phyloP scores from a whole-genome alignment of 2,329 filamentous ascomycete genomes.

The Clarireedia monteithiana region DNA sequence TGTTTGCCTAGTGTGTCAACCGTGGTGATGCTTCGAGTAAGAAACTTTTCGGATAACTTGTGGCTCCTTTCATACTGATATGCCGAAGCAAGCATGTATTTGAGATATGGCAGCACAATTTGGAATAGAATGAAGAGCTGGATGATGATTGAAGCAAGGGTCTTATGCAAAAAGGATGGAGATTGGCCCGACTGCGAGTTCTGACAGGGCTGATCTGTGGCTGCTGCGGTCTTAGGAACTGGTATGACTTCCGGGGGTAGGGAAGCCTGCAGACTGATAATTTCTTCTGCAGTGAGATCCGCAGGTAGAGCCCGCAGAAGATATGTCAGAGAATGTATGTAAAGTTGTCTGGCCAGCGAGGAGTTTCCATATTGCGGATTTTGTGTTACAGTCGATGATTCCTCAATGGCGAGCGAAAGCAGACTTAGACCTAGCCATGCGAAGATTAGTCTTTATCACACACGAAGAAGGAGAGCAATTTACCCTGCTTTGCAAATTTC shows the following conservation, averaged over 20 bases:
- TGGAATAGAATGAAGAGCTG: conserved; percentile 52
- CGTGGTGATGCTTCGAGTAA: conserved; percentile 43
- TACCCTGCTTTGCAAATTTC: conserved; percentile 45
- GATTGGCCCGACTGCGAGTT: conserved; percentile 21
- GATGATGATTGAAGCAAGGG: conserved; percentile 48
- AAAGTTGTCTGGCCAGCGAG: conserved; percentile 51
- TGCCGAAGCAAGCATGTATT: conserved; percentile 42
- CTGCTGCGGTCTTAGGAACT: conserved; percentile 13
- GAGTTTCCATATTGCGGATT: conserved; percentile 30
- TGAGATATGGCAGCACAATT: conserved; percentile 53
- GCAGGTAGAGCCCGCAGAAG: conserved; percentile 54
- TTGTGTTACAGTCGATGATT: conserved; percentile 32
- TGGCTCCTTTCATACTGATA: conserved; percentile 60
- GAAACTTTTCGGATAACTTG: conserved; percentile 51
- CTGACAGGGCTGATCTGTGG: background rate
- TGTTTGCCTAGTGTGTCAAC: conserved; percentile 46
- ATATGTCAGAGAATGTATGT: conserved; percentile 56
- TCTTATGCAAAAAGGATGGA: conserved; percentile 48
- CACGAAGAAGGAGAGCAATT: background rate
- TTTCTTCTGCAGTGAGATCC: conserved; percentile 48
- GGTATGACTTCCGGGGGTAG: conserved; percentile 34
- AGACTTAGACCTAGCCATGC: conserved; percentile 36
- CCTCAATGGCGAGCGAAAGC: conserved; percentile 37
- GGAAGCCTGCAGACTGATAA: conserved; percentile 41
- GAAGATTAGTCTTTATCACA: background rate